A percentile compares a stretch with the other conserved stretches of the same genome.
Conservation (phyloP, 2,329 filamentous ascomycete genomes). For the Cladobotryum protrusum region DNA sequence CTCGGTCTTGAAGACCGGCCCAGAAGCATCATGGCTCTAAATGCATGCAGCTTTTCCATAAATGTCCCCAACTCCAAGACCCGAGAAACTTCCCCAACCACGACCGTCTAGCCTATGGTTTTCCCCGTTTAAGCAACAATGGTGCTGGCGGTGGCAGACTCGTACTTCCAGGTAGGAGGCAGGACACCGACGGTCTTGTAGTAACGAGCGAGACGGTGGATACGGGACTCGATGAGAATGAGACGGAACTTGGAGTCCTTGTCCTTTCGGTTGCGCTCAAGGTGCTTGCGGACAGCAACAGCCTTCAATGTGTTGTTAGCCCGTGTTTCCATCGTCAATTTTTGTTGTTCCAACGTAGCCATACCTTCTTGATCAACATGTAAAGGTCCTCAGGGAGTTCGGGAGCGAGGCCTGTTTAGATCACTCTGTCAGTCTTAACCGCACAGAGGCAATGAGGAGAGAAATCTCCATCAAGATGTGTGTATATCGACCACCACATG, state of each 20-base stretch:
- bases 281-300: slow-evolving; percentile 98
- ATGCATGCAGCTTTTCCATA: slow-evolving; percentile 39
- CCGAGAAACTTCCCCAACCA: slow-evolving; percentile 29
- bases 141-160: slow-evolving; percentile 93
- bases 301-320: slow-evolving; percentile 48
- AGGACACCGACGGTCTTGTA: slow-evolving; percentile 92
- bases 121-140: slow-evolving; percentile 56
- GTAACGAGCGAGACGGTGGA: slow-evolving; percentile 98
- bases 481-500: slow-evolving; percentile 22
- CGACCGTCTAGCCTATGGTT: slow-evolving; percentile 6
- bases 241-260: slow-evolving; percentile 99
- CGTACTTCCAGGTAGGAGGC: slow-evolving; percentile 97
- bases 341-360: background rate
- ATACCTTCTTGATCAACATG: slow-evolving; percentile 99
- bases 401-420: slow-evolving; percentile 83
- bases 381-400: slow-evolving; percentile 99
- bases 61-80: slow-evolving; percentile 40
- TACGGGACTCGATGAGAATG: slow-evolving; percentile 99
- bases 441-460: slow-evolving; percentile 67
- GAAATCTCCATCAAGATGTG: slow-evolving; percentile 21
- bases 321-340: background rate
- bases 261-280: slow-evolving; percentile 99
- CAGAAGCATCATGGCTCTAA: slow-evolving; percentile 39
- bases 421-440: slow-evolving; percentile 94
- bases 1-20: slow-evolving; percentile 28